These are phyloP conservation scores for Fistulina hepatica DNA, from an alignment of 1,284 basidiomycete genomes.

Conservation along the genomic window DNA sequence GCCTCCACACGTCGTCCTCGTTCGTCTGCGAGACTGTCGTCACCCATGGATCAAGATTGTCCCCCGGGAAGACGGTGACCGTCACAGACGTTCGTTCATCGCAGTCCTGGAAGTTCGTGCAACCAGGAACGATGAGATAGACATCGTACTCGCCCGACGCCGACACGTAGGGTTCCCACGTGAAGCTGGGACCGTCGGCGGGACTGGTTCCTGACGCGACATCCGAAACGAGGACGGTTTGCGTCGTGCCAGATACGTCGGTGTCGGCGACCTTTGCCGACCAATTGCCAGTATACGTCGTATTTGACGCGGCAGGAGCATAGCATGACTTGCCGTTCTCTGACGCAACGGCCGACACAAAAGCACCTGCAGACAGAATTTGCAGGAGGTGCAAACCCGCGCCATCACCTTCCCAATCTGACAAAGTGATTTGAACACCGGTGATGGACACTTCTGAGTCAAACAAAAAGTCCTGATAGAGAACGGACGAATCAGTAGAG, in stretches of 20 bases:
- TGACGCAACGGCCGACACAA: slow-evolving; percentile 54
- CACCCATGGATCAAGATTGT: slow-evolving; percentile 51
- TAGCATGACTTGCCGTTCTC: slow-evolving; percentile 68
- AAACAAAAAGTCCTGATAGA: slow-evolving; percentile 87
- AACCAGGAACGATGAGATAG: slow-evolving; percentile 82
- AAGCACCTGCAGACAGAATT: slow-evolving; percentile 84
- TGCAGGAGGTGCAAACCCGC: slow-evolving; percentile 85
- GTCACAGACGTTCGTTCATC: slow-evolving; percentile 70
- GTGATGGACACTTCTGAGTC: slow-evolving; percentile 49
- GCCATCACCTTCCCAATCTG: slow-evolving; percentile 64
- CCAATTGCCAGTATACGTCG: slow-evolving; percentile 63
- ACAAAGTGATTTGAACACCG: slow-evolving; percentile 76
- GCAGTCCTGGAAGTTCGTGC: slow-evolving; percentile 74
- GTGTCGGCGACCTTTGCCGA: slow-evolving; percentile 49
- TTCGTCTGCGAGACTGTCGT: slow-evolving; percentile 70
- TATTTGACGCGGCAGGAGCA: slow-evolving; percentile 57
- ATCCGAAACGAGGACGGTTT: slow-evolving; percentile 62
- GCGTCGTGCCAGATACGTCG: slow-evolving; percentile 67
- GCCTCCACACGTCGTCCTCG: slow-evolving; percentile 44
- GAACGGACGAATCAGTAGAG: slow-evolving; percentile 58
- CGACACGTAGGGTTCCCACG: slow-evolving; percentile 85
- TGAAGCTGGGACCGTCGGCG: slow-evolving; percentile 61
- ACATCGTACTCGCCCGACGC: slow-evolving; percentile 81
- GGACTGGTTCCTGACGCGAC: slow-evolving; percentile 57
- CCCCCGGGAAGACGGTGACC: slow-evolving; percentile 74